A percentile compares a stretch with the other conserved stretches of the same genome.
phyloP scores from a whole-genome alignment of 305 asterid genomes.

The Rubia peregrina region DNA sequence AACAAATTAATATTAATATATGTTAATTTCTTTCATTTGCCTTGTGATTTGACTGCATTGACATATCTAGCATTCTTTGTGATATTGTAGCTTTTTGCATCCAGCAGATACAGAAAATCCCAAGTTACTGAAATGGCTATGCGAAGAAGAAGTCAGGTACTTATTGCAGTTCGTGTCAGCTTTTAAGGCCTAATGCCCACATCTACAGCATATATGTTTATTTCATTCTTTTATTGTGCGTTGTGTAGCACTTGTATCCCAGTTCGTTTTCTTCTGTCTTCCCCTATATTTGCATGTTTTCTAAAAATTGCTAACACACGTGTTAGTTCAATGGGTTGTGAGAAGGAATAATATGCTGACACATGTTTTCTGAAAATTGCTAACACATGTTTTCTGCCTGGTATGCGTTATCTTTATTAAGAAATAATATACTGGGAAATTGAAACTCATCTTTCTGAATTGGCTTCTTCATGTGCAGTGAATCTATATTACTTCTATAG shows the following conservation, averaged over 20 bases:
- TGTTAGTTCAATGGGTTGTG: not conserved
- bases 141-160: conserved; percentile 94
- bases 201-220: too few relatives aligned
- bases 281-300: not conserved
- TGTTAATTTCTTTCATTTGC: conserved; percentile 11
- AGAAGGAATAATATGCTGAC: too few relatives aligned
- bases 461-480: not conserved
- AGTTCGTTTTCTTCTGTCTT: not conserved
- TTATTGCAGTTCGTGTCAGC: not conserved
- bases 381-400: not conserved
- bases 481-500: not conserved
- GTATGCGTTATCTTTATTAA: not conserved
- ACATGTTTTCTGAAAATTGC: too few relatives aligned
- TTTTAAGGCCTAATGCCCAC: not conserved
- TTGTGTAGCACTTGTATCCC: not conserved
- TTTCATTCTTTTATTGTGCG: not conserved
- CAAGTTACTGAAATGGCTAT: conserved; percentile 69
- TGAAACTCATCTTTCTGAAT: not conserved
- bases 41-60: conserved; percentile 16
- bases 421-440: not conserved
- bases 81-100: conserved; percentile 65
- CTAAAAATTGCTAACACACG: too few relatives aligned
- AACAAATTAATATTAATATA: not conserved
- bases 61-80: conserved; percentile 16
- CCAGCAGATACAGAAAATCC: conserved; percentile 83